Evolutionary conservation across 495 filamentous ascomycete genomes (phyloP).

Genomic region (Neurospora sp.): DNA sequence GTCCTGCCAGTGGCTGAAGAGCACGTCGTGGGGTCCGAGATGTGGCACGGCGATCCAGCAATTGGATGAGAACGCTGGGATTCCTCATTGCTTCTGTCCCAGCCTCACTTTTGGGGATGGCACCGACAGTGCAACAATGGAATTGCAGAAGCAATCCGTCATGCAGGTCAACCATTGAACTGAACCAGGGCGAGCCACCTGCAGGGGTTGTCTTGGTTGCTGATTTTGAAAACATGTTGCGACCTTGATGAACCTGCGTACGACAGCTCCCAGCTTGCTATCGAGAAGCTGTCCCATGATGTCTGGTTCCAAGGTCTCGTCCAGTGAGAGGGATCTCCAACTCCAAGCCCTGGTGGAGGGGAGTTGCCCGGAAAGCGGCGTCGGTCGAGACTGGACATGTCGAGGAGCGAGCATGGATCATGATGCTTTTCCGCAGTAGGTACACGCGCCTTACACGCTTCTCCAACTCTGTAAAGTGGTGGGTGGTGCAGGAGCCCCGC

Average conservation of each 20-base stretch:
- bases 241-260: neutral
- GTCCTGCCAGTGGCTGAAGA: constrained; percentile 7
- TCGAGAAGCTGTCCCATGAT: neutral
- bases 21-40: constrained; percentile 5
- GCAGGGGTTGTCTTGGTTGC: constrained; percentile 5
- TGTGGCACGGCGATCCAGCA: constrained; percentile 8
- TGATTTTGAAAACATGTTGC: constrained; percentile 1
- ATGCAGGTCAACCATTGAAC: constrained; percentile 11
- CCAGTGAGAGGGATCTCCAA: neutral
- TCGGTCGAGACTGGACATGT: neutral
- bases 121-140: neutral
- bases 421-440: neutral
- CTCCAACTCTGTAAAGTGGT: neutral
- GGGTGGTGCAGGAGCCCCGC: neutral
- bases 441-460: neutral
- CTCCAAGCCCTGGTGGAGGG: neutral
- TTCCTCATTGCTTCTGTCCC: constrained; percentile 3
- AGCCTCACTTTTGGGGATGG: constrained; percentile 13
- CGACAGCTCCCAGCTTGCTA: neutral
- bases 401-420: neutral
- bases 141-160: constrained; percentile 5
- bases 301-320: neutral
- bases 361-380: neutral
- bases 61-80: constrained; percentile 8
- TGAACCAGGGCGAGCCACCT: constrained; percentile 1